A percentile compares a stretch with the other conserved stretches of the same genome.
Conservation (phyloP, 2,329 filamentous ascomycete genomes). For the Trichophaea hybrida region DNA sequence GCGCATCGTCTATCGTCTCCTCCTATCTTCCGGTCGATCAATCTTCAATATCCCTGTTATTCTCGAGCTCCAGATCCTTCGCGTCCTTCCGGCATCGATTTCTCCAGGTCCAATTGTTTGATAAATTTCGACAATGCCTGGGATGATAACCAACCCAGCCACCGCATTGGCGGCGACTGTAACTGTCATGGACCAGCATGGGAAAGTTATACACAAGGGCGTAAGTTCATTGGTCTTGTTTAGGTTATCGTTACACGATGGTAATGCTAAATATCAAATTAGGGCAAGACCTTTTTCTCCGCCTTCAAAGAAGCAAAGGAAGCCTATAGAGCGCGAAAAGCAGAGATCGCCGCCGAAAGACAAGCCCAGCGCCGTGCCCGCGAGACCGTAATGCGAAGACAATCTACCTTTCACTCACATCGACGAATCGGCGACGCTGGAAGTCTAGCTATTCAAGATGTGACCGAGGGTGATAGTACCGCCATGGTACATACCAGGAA, state of each 20-base stretch:
- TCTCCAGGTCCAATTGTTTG: neutral
- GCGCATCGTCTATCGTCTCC: neutral
- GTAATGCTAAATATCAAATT: neutral
- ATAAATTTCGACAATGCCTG: neutral
- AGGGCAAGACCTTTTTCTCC: conserved; percentile 26
- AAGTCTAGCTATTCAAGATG: conserved; percentile 3
- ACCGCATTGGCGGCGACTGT: neutral
- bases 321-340: conserved; percentile 26
- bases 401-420: conserved; percentile 13
- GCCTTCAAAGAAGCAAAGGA: conserved; percentile 25
- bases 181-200: conserved; percentile 6
- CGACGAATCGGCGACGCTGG: conserved; percentile 12
- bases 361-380: conserved; percentile 17
- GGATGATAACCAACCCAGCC: neutral
- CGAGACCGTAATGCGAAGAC: conserved; percentile 20
- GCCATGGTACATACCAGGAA: neutral
- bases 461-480: neutral
- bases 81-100: neutral
- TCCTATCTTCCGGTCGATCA: neutral
- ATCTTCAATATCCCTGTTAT: neutral
- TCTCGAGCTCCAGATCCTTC: neutral
- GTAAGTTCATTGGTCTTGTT: neutral
- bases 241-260: neutral
- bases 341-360: conserved; percentile 25
- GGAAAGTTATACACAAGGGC: conserved; percentile 1